Base-by-base conservation (phyloP, 176 grass and related monocot species). In the Avena insularis region DNA sequence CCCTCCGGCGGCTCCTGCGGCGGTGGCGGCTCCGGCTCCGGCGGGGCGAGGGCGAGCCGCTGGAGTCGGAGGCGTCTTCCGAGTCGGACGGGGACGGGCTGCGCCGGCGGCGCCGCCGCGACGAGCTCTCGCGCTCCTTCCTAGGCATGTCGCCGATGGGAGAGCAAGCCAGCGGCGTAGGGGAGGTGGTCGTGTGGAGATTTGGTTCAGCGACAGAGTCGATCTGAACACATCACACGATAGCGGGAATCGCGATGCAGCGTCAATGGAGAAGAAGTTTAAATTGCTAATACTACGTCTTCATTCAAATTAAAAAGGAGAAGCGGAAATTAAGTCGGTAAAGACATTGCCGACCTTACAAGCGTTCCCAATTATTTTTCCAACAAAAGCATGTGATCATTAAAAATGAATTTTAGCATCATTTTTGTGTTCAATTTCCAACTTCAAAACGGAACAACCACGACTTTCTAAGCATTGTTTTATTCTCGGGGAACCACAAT, bases 111-210 rank as follows among this genome's bases (percentile, higher is more conserved):
- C 82, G 82, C 10, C 78, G 86, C 38, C 84, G 81, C 33, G 93
- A 92, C 54, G 90, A 87, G 50, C 82, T 80, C 38, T 93, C 83
- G 77, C 89, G 82, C 69, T 89, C 89, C 84, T 61, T 78, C 80
- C 83, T 91, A 9, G 90, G 80, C 82, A 92, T 86, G 80, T 78
- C 84, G 70, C 68, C 55, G 71, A 29, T 43, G 61, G 58, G 86
- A 31, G 57, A 61, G 55, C 65, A n/a, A 27, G 72, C 21, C 46
- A 63, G 56, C 15, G 61, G 15, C 56, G 29, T 46, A 64, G 70
- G 63, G 63, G 63, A 31, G 62, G 60, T 12, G 13, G 12, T 79
- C 57, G 77, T 79, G 78, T 79, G 36, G 40, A 55, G 74, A 77
- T 77, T 77, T 54, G 74, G 49, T 51, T 53, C 8, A 27, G 3